These are phyloP conservation scores for Erigeron canadensis DNA, from an alignment of 129 eudicot species.

Conservation along the genomic window DNA sequence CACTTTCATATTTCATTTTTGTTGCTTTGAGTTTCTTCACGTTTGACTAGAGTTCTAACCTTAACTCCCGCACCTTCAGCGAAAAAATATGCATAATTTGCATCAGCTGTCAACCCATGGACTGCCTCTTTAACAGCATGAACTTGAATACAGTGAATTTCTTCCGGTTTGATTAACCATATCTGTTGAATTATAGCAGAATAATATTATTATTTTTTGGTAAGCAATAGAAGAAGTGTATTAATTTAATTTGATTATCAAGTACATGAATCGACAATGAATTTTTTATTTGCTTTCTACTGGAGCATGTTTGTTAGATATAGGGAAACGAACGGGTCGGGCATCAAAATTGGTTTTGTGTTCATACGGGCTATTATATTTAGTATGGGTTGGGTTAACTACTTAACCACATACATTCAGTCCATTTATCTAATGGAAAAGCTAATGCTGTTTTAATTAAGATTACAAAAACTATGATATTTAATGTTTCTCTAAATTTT, in stretches of 20 bases:
- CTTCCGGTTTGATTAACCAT: conserved; percentile 75
- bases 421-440: neutral
- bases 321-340: neutral
- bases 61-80: conserved; percentile 73
- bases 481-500: no score
- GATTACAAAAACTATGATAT: no score
- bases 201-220: conserved; percentile 26
- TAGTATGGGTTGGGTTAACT: neutral
- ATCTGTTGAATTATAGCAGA: conserved; percentile 38
- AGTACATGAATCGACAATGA: no score
- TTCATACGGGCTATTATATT: neutral
- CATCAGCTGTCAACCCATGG: conserved; percentile 52
- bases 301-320: no score
- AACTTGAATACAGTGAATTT: conserved; percentile 67
- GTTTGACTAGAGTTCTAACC: conserved; percentile 34
- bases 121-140: conserved; percentile 78
- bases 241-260: neutral
- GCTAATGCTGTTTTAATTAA: no score
- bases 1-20: conserved; percentile 1
- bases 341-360: neutral
- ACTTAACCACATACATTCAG: neutral
- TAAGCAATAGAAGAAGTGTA: neutral
- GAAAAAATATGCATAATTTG: conserved; percentile 53
- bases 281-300: no score
- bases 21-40: neutral